phyloP scores from a whole-genome alignment of 2,329 filamentous ascomycete genomes.

The Paecilomyces dactylethromorphus region DNA sequence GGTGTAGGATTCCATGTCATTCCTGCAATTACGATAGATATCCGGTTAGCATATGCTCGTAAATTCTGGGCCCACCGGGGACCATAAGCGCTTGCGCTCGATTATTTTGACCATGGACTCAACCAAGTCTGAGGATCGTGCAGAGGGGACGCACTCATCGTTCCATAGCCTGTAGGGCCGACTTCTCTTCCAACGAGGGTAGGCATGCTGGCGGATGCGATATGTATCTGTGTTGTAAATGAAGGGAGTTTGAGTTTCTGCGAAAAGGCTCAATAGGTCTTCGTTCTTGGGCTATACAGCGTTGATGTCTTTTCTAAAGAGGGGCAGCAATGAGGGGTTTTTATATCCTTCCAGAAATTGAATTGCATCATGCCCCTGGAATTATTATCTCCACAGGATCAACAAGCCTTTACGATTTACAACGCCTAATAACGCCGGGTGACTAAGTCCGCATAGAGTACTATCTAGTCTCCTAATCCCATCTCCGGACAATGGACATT shows the following conservation, averaged over 20 bases:
- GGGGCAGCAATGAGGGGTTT: not conserved
- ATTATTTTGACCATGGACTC: not conserved
- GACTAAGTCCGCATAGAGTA: not conserved
- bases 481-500: not conserved
- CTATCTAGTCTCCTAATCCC: not conserved
- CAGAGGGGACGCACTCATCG: constrained; percentile 10
- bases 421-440: not conserved
- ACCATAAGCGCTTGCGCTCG: not conserved
- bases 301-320: not conserved
- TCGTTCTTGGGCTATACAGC: not conserved
- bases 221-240: not conserved
- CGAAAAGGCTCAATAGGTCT: not conserved
- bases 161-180: constrained; percentile 12
- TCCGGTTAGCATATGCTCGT: not conserved
- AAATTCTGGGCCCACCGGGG: not conserved
- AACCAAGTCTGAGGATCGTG: not conserved
- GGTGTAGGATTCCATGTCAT: constrained; percentile 10
- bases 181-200: constrained; percentile 9
- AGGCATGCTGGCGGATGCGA: constrained; percentile 6
- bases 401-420: not conserved
- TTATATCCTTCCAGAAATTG: not conserved
- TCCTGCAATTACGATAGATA: constrained; percentile 2
- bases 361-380: not conserved
- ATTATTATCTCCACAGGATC: not conserved
- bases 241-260: not conserved